Conservation (phyloP, 1,284 basidiomycete genomes). For the Phaffia rhodozyma region DNA sequence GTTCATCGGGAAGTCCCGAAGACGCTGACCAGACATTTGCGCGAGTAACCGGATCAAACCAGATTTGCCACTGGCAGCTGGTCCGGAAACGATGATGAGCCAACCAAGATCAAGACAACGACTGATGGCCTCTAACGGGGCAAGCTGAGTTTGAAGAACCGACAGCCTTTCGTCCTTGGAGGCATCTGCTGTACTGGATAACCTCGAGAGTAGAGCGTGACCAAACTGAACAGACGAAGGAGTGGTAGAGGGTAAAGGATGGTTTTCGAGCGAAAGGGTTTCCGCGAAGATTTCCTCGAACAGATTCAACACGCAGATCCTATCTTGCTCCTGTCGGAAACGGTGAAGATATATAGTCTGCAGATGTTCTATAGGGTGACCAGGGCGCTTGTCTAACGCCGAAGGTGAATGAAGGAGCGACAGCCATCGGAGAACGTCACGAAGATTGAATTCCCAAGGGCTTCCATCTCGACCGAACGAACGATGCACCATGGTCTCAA, state of each 20-base stretch:
- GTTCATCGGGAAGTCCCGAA: conserved; percentile 71
- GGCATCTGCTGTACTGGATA: conserved; percentile 8
- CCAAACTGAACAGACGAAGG: conserved; percentile 55
- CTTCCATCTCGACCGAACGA: conserved; percentile 70
- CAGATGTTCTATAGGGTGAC: conserved; percentile 54
- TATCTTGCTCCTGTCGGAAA: conserved; percentile 65
- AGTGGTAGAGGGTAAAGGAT: conserved; percentile 47
- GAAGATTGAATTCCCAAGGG: conserved; percentile 98
- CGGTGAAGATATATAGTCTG: conserved; percentile 69
- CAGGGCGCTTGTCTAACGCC: conserved; percentile 46
- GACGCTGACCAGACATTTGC: conserved; percentile 50
- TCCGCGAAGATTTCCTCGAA: conserved; percentile 52
- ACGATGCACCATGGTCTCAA: conserved; percentile 54
- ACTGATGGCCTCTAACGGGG: conserved; percentile 61
- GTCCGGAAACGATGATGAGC: conserved; percentile 79
- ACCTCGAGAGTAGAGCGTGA: conserved; percentile 46
- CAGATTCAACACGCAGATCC: conserved; percentile 46
- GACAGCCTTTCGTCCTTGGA: conserved; percentile 29
- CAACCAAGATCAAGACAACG: conserved; percentile 66
- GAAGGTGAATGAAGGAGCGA: conserved; percentile 37
- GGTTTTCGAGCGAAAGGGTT: conserved; percentile 26
- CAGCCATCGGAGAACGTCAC: conserved; percentile 86
- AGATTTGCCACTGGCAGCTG: conserved; percentile 67
- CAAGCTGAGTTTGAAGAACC: conserved; percentile 56
- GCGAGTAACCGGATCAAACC: conserved; percentile 61